Percentiles rank a stretch among this genome's conserved stretches.
phyloP scores from a whole-genome alignment of 352 stramenopile species.

The Salisapilia sapeloensis region DNA sequence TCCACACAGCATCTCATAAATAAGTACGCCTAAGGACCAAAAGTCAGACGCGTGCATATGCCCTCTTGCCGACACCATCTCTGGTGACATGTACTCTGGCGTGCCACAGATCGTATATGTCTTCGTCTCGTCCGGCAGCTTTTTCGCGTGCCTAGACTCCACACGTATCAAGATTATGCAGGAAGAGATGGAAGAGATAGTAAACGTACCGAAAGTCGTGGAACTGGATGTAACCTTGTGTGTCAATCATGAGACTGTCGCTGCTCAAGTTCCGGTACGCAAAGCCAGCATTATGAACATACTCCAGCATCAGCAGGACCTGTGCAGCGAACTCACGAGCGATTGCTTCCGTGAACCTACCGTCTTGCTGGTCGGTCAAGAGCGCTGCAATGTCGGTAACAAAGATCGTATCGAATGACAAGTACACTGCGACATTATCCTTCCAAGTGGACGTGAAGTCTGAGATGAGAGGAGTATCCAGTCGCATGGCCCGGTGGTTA shows the following conservation, averaged over 20 bases:
- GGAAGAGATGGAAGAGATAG: not conserved
- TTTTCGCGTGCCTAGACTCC: conserved; percentile 51
- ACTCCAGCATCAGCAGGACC: conserved; percentile 68
- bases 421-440: conserved; percentile 61
- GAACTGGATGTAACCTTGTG: conserved; percentile 62
- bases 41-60: conserved; percentile 68
- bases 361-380: conserved; percentile 33
- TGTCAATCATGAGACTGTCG: conserved; percentile 73
- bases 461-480: conserved; percentile 48
- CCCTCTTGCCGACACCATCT: conserved; percentile 73
- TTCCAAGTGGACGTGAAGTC: conserved; percentile 67
- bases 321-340: conserved; percentile 46
- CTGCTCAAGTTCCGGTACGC: conserved; percentile 75
- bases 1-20: conserved; percentile 78
- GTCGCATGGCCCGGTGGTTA: conserved; percentile 40
- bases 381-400: conserved; percentile 46
- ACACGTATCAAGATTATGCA: conserved; percentile 1
- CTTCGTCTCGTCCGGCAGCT: conserved; percentile 54
- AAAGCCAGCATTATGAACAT: conserved; percentile 61
- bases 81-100: conserved; percentile 79
- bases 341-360: conserved; percentile 34
- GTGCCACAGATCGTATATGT: conserved; percentile 83
- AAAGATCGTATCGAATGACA: conserved; percentile 57
- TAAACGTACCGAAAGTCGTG: conserved; percentile 56
- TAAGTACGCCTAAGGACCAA: conserved; percentile 71